A percentile compares a stretch with the other conserved stretches of the same genome.
Evolutionary conservation across 2,329 filamentous ascomycete genomes (phyloP).

Genomic region (Raffaelea ambrosiae): DNA sequence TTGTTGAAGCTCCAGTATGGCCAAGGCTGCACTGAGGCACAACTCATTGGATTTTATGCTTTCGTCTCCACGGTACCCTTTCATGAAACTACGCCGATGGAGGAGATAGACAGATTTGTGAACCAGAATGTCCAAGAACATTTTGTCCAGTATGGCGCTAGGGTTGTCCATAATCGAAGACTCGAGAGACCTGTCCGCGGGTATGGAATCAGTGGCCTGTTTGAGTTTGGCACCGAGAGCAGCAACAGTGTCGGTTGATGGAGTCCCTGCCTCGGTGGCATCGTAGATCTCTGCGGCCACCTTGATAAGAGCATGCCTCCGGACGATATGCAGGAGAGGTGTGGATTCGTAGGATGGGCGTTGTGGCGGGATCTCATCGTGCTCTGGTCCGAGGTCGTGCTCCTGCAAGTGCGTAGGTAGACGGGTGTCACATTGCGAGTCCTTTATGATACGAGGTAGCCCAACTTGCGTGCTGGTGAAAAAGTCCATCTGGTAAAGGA

Average conservation of each 20-base stretch:
- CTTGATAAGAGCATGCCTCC: neutral
- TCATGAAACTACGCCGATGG: neutral
- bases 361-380: neutral
- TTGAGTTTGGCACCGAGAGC: neutral
- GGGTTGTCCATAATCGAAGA: neutral
- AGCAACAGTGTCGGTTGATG: neutral
- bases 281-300: neutral
- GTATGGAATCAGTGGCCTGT: neutral
- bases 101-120: slow-evolving; percentile 1
- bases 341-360: neutral
- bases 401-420: slow-evolving; percentile 5
- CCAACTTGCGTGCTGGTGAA: slow-evolving; percentile 13
- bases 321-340: neutral
- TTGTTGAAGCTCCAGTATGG: neutral
- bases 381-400: neutral
- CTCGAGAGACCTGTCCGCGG: neutral
- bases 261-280: neutral
- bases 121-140: neutral
- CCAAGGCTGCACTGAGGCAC: neutral
- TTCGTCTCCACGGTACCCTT: neutral
- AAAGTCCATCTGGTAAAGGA: slow-evolving; percentile 13
- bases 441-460: slow-evolving; percentile 14
- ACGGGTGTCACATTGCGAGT: slow-evolving; percentile 11
- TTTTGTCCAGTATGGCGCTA: neutral
- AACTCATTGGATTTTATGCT: neutral